Evolutionary conservation across 108 stramenopile species (phyloP).

Genomic region (Nitzschia sp.): DNA sequence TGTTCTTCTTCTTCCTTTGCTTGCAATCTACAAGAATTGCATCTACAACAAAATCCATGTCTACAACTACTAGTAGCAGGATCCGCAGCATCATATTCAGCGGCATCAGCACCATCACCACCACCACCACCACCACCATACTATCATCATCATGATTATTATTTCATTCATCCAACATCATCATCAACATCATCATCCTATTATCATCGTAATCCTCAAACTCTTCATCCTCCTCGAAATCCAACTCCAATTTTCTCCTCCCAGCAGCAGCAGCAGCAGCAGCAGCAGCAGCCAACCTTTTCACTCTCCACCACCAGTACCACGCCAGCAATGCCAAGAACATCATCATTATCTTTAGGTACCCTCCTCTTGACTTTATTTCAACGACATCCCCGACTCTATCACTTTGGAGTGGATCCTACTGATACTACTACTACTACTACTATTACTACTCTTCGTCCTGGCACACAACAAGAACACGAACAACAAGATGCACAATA

Average conservation of each 20-base stretch:
- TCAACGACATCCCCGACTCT: slow-evolving; percentile 2
- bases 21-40: neutral
- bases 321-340: neutral
- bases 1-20: too few relatives aligned
- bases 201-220: too few relatives aligned
- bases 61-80: neutral
- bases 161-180: neutral
- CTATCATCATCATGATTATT: too few relatives aligned
- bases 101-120: too few relatives aligned
- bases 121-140: too few relatives aligned
- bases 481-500: too few relatives aligned
- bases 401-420: slow-evolving; percentile 3
- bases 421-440: too few relatives aligned
- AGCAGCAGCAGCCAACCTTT: neutral
- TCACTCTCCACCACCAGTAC: neutral
- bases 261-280: neutral
- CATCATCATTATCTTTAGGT: neutral
- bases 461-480: too few relatives aligned
- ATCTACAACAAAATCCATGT: slow-evolving; percentile 1
- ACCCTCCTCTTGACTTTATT: neutral
- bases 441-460: too few relatives aligned
- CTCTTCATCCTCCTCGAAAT: too few relatives aligned
- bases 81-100: neutral
- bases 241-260: too few relatives aligned
- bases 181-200: neutral